Conservation (phyloP, 352 stramenopile genomes). For the Albugo candida region DNA sequence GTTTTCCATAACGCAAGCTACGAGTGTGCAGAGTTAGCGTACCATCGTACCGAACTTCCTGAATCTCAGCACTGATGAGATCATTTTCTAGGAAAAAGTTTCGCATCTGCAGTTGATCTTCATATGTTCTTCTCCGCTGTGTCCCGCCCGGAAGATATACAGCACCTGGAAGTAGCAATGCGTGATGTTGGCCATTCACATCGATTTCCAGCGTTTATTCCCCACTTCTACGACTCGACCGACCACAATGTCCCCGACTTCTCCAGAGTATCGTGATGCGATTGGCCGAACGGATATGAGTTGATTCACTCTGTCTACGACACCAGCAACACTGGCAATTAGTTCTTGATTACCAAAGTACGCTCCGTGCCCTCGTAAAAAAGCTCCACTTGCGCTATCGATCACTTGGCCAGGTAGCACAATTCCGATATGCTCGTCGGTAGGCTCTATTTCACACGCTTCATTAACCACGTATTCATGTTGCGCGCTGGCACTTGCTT, state of each 20-base stretch:
- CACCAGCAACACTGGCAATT: constrained; percentile 83
- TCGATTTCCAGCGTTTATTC: constrained; percentile 91
- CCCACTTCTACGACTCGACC: constrained; percentile 87
- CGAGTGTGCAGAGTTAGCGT: constrained; percentile 87
- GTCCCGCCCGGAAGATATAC: constrained; percentile 90
- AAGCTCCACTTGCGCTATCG: constrained; percentile 48
- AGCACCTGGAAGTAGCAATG: constrained; percentile 81
- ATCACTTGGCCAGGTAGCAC: constrained; percentile 63
- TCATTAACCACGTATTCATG: too few species aligned
- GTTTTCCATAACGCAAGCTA: constrained; percentile 88
- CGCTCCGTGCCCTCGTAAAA: constrained; percentile 87
- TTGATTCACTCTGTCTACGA: constrained; percentile 94
- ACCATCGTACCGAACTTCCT: constrained; percentile 82
- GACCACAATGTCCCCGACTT: constrained; percentile 94
- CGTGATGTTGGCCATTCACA: constrained; percentile 70
- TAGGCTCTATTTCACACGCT: neutral
- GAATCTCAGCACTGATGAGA: constrained; percentile 85
- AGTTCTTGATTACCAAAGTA: constrained; percentile 83
- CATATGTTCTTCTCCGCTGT: constrained; percentile 90
- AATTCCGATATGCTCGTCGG: constrained; percentile 30
- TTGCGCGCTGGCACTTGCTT: too few species aligned
- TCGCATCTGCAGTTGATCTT: constrained; percentile 95
- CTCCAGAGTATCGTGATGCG: constrained; percentile 79
- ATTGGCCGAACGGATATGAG: constrained; percentile 86
- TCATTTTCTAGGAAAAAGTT: constrained; percentile 90